Percentiles rank a stretch among this genome's conserved stretches.
Evolutionary conservation across 176 grass and related monocot species (phyloP).

Genomic region (Dactylis glomerata): DNA sequence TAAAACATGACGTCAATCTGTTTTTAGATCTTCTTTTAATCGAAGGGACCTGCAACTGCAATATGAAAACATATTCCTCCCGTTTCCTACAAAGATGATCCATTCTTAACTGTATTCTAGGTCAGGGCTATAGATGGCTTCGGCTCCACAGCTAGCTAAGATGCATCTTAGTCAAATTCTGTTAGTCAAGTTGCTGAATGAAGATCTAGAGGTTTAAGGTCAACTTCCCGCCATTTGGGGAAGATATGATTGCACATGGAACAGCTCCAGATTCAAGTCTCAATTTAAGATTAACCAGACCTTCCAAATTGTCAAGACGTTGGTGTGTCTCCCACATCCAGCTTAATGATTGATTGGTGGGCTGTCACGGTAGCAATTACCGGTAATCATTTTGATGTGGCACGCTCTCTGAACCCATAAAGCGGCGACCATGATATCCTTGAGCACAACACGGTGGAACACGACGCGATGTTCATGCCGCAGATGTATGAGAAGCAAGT

Average conservation of each 20-base stretch:
- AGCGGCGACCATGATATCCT: not conserved
- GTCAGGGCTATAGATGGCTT: not conserved
- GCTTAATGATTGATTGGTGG: not conserved
- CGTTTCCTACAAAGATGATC: not conserved
- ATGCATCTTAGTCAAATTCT: not conserved
- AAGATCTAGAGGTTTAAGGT: not conserved
- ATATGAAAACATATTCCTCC: too few species aligned
- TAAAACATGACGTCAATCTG: too few species aligned
- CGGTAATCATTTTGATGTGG: not conserved
- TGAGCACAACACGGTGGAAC: not conserved
- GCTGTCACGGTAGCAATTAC: not conserved
- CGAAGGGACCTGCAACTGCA: too few species aligned
- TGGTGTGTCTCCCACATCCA: not conserved
- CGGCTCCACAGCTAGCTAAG: not conserved
- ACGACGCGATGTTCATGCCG: not conserved
- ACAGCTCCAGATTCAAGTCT: not conserved
- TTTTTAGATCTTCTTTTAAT: too few species aligned
- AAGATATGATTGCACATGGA: not conserved
- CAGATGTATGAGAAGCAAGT: not conserved
- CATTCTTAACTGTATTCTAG: not conserved
- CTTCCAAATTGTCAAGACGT: not conserved
- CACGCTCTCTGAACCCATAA: not conserved
- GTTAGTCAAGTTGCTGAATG: not conserved
- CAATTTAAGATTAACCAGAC: not conserved
- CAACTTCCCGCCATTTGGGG: not conserved